Conservation (phyloP, 129 eudicot genomes). For the Deinandra increscens region DNA sequence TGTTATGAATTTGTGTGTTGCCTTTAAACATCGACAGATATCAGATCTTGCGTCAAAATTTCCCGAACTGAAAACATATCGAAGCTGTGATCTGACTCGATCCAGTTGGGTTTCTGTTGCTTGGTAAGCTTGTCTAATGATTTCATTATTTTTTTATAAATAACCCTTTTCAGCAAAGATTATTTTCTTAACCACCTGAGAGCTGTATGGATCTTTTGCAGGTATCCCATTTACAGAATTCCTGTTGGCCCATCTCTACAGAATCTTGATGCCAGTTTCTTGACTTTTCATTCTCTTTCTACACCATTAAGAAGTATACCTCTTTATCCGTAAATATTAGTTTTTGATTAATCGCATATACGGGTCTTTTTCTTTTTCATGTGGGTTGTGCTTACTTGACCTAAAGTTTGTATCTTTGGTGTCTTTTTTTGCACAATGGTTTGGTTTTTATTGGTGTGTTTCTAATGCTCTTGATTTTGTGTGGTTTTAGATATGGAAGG, state of each 20-base stretch:
- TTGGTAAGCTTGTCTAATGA: slow-evolving; percentile 47
- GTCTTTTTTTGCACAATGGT: background rate
- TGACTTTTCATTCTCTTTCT: slow-evolving; percentile 87
- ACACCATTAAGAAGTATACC: slow-evolving; percentile 55
- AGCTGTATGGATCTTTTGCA: slow-evolving; percentile 23
- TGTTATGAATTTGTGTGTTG: slow-evolving; percentile 11
- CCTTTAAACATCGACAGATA: slow-evolving; percentile 44
- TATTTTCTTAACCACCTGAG: background rate
- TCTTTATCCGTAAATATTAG: background rate
- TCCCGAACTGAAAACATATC: slow-evolving; percentile 61
- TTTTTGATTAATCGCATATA: background rate
- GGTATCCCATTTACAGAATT: slow-evolving; percentile 97
- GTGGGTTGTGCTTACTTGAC: background rate
- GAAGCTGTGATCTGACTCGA: slow-evolving; percentile 81
- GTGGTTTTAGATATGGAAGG: slow-evolving; percentile 38
- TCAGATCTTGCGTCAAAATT: slow-evolving; percentile 60
- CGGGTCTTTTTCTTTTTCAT: slow-evolving; percentile 9
- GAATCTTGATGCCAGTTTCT: slow-evolving; percentile 88
- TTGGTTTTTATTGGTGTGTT: background rate
- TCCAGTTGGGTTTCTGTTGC: slow-evolving; percentile 97
- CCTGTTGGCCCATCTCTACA: slow-evolving; percentile 84
- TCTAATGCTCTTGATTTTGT: slow-evolving; percentile 2
- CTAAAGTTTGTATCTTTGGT: background rate
- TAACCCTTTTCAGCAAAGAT: background rate
- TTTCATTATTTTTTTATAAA: background rate